Conservation (phyloP, 2,329 filamentous ascomycete genomes). For the Sporothrix mexicana region DNA sequence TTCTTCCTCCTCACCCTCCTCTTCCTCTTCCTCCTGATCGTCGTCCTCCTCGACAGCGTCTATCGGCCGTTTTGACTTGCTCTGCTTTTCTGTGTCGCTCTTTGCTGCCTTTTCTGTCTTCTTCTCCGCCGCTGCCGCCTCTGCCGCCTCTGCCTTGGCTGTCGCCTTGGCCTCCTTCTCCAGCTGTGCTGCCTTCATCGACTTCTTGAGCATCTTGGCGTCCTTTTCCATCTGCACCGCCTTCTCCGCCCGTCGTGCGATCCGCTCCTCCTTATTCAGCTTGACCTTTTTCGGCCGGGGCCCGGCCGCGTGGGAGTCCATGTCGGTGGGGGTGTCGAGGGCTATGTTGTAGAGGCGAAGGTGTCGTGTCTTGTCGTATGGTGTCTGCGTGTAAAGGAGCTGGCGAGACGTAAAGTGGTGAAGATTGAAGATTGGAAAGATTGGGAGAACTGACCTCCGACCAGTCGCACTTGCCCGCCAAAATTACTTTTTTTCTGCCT, state of each 20-base stretch:
- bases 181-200: background rate
- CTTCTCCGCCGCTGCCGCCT: background rate
- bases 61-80: slow-evolving; percentile 8
- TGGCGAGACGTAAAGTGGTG: no score
- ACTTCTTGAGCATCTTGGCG: background rate
- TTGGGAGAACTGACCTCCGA: no score
- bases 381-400: no score
- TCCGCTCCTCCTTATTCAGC: slow-evolving; percentile 43
- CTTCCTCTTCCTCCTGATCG: background rate
- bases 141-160: background rate
- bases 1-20: slow-evolving; percentile 7
- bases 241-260: slow-evolving; percentile 53
- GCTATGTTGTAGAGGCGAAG: background rate
- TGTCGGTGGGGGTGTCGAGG: background rate
- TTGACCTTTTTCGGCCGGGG: slow-evolving; percentile 55
- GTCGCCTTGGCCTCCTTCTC: background rate
- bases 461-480: slow-evolving; percentile 22
- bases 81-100: no score
- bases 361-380: no score
- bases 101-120: slow-evolving; percentile 2
- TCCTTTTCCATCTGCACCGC: background rate
- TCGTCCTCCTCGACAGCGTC: background rate
- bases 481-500: slow-evolving; percentile 17
- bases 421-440: background rate
- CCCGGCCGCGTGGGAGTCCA: slow-evolving; percentile 41